Evolutionary conservation across 2,329 filamentous ascomycete genomes (phyloP).

Genomic region (Hirsutella thompsonii): DNA sequence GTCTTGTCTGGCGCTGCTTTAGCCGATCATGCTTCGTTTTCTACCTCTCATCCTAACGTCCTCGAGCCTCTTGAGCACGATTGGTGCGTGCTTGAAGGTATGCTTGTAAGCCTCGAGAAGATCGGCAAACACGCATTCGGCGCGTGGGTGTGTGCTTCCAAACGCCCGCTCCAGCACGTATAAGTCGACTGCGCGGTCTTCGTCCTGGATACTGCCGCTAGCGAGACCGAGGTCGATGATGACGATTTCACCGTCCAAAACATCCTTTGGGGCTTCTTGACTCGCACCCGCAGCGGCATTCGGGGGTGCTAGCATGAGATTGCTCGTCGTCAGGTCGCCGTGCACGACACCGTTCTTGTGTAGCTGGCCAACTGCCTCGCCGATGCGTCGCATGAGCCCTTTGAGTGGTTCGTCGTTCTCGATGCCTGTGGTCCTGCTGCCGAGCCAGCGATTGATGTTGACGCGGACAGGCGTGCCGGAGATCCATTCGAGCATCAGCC

Average conservation of each 20-base stretch:
- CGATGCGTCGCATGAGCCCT: constrained; percentile 57
- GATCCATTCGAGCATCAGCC: constrained; percentile 80
- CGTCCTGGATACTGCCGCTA: constrained; percentile 66
- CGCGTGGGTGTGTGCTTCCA: constrained; percentile 82
- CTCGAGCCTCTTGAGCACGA: constrained; percentile 70
- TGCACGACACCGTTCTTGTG: constrained; percentile 83
- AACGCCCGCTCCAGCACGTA: constrained; percentile 95
- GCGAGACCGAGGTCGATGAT: constrained; percentile 93
- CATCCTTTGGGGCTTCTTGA: constrained; percentile 3
- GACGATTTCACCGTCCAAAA: constrained; percentile 60
- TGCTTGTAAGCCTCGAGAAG: constrained; percentile 63
- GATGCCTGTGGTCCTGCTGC: constrained; percentile 24
- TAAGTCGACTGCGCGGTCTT: constrained; percentile 89
- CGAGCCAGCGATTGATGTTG: constrained; percentile 57
- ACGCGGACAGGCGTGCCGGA: constrained; percentile 57
- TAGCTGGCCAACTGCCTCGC: constrained; percentile 57
- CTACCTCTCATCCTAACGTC: constrained; percentile 87
- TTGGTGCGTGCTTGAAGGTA: constrained; percentile 60
- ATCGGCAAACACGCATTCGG: constrained; percentile 62
- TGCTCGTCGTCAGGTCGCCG: constrained; percentile 93
- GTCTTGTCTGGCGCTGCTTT: too few species aligned
- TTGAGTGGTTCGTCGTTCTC: constrained; percentile 38
- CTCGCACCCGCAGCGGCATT: constrained; percentile 8
- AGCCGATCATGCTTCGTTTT: constrained; percentile 96
- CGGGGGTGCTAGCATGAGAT: constrained; percentile 76